Evolutionary conservation across 371 early-diverging fungal species (phyloP).

Genomic region (Mortierella sp.): DNA sequence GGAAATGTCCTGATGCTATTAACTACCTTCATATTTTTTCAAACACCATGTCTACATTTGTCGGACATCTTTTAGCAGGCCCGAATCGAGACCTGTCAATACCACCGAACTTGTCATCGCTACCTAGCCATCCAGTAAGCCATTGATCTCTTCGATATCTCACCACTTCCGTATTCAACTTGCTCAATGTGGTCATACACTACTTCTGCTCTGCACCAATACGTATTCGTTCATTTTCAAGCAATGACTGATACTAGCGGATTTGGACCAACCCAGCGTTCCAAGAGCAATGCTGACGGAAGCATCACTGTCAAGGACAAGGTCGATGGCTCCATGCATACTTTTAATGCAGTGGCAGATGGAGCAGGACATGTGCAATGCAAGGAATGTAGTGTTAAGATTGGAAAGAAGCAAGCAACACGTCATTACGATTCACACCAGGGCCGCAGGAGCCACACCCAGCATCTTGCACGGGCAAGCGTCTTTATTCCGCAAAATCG

Average conservation of each 20-base stretch:
- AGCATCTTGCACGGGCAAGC: not conserved
- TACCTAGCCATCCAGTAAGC: too few relatives aligned
- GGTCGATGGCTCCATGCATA: slow-evolving; percentile 14
- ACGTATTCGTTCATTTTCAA: slow-evolving; percentile 2
- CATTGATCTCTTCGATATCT: not conserved
- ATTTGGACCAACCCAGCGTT: slow-evolving; percentile 12
- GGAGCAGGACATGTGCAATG: slow-evolving; percentile 8
- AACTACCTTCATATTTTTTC: too few relatives aligned
- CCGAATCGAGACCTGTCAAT: not conserved
- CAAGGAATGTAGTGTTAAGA: slow-evolving; percentile 7
- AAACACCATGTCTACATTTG: not conserved
- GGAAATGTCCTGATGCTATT: too few relatives aligned
- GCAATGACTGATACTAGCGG: slow-evolving; percentile 7
- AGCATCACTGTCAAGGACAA: slow-evolving; percentile 11
- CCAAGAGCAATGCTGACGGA: slow-evolving; percentile 13
- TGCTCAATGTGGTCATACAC: slow-evolving; percentile 10
- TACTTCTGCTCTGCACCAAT: not conserved
- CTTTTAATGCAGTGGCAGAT: slow-evolving; percentile 3
- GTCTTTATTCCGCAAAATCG: not conserved
- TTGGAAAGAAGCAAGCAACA: slow-evolving; percentile 11
- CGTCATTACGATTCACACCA: slow-evolving; percentile 12
- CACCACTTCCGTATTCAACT: slow-evolving; percentile 5
- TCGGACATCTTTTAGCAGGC: not conserved
- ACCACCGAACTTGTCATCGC: not conserved
- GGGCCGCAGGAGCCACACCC: not conserved